Base-by-base conservation (phyloP, 371 early-diverging fungal genomes). In the Actinomortierella wolfii region DNA sequence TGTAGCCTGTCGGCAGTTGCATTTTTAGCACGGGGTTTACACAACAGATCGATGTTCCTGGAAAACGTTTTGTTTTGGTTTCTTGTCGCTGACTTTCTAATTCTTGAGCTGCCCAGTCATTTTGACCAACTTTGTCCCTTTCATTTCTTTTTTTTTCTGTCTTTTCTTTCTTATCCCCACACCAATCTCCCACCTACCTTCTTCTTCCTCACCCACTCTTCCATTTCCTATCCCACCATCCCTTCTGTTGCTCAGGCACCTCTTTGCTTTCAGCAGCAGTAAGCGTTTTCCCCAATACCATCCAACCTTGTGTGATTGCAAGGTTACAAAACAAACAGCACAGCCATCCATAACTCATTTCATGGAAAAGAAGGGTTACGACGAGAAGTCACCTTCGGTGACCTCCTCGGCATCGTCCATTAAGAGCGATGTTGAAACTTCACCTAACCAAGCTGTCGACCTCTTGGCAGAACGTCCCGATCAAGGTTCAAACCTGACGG, bases 401-500 rank as follows among this genome's bases (percentile, higher is more conserved):
- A 6, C 34, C 11, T 34, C 34, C 4, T 34, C 34, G 34, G 34
- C 34, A 34, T 34, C 34, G 34, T 34, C 34, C 11, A 34, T 34
- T 34, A 34, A 34, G 34, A 34, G 34, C 34, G 34, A 34, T 34
- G 34, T 11, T 11, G 34, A 34, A 11, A 11, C 34, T 34, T 4
- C 34, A 11, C 34, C 34, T 34, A 11, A 4, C 7, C 34, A 34
- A 15, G 64, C 39, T 14, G 44, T n/a, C 14, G 70, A 70, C 24
- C 58, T 70, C 20, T 25, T 70, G 52, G 70, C 70, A 18, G 70
- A 70, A 48, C 52, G 70, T 11, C 70, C 70, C 18, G 54, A 53
- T 1, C 64, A 70, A 15, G 70, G 70, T 11, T 41, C 67, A 34
- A 76, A 68, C 62, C 50, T 80, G 39, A 76, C 70, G 0, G 83